Evolutionary conservation across 371 early-diverging fungal genomes (phyloP), one percentile per base, ranked within the genome.

Genomic region (Apophysomyces trapeziformis): DNA sequence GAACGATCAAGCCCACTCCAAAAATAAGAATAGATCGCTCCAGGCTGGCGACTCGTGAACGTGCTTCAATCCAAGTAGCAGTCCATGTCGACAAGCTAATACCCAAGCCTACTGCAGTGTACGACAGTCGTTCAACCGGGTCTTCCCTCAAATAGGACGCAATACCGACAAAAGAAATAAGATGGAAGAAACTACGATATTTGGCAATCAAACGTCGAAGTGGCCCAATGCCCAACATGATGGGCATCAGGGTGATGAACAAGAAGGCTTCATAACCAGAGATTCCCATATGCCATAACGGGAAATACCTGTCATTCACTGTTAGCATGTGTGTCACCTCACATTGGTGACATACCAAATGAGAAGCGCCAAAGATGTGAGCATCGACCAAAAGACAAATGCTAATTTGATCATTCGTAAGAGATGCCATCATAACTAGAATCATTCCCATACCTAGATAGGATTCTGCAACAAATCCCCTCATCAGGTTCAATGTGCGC

Each of bases 201-300:
- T 68, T 74, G 46, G 80, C 75, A 50, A 90, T 73, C 6, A 85
- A 58, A 18, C 83, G 79, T 45, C 91, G 87, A 21, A 92, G 67
- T 1, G 80, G 76, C 2, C 73, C 75, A 63, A 90, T 81, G n/a
- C 87, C 89, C 16, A 91, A 82, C n/a, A 92, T 57, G 37, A 84
- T 68, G 4, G 92, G 89, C 37, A 83, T 61, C 26, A 86, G 54
- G 47, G 88, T 90, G 21, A 87, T 80, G 36, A 92, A 80, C 64
- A 93, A 74, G 57, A 89, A 88, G 1, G 87, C 89, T 69, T 93
- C 93, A 71, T 86, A 90, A 21, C 93, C 93, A 13, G 92, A 91
- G 64, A 92, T 83, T 11, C 93, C 93, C 93, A 93, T 92, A 75
- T 91, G 85, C 91, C 92, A 93, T 57, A 93, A 75, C 16, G 93